Conservation (phyloP, 1,139 yeast genomes). For the Saccharomyces hybrid region DNA sequence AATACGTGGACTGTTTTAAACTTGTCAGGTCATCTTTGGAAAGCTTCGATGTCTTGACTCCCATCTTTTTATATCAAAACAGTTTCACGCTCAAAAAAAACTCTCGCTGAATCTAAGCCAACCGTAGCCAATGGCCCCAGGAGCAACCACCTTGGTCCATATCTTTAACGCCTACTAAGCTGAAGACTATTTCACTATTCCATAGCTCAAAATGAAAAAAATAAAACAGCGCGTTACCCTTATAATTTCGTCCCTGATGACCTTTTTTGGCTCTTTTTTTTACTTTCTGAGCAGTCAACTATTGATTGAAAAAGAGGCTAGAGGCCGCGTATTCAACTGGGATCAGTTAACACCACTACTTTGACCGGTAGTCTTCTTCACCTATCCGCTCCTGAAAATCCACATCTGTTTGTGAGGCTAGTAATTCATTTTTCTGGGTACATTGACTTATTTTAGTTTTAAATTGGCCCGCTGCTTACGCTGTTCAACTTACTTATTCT, state of each 20-base stretch:
- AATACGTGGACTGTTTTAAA: conserved; percentile 79
- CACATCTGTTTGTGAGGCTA: background rate
- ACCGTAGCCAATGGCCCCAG: background rate
- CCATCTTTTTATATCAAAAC: conserved; percentile 46
- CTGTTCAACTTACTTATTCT: background rate
- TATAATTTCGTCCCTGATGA: background rate
- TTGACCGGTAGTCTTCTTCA: background rate
- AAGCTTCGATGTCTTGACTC: conserved; percentile 87
- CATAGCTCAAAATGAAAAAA: background rate
- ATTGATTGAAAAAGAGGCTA: background rate
- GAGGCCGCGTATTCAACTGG: background rate
- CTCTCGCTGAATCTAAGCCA: background rate
- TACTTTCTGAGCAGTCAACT: background rate
- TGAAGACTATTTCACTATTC: background rate
- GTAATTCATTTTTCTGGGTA: background rate
- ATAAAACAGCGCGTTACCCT: background rate
- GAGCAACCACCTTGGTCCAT: background rate
- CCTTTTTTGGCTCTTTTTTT: background rate
- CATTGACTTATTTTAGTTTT: background rate
- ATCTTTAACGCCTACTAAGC: background rate
- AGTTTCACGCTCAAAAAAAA: background rate
- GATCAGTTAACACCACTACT: background rate
- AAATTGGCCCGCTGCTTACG: background rate
- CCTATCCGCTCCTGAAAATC: background rate
- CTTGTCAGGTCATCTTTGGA: conserved; percentile 84